Evolutionary conservation across 768 basidiomycete genomes (phyloP).

Genomic region (Lactarius quietus): DNA sequence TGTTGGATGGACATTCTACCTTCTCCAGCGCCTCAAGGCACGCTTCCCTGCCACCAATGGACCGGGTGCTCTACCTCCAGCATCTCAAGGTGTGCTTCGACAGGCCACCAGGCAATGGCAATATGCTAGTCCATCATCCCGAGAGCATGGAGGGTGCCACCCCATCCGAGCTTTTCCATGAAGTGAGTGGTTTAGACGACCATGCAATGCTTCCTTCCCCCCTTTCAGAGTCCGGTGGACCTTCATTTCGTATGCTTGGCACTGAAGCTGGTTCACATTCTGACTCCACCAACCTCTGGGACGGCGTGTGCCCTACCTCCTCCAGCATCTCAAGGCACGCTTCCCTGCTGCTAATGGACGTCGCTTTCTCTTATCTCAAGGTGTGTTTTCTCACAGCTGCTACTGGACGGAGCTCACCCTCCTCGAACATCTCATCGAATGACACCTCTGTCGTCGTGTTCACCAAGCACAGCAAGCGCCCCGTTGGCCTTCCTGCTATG

Average conservation of each 20-base stretch:
- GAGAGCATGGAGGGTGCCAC: not conserved
- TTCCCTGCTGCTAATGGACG: too few relatives aligned
- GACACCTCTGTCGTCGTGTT: slow-evolving; percentile 98
- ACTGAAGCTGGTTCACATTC: not conserved
- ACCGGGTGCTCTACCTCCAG: too few relatives aligned
- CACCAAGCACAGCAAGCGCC: slow-evolving; percentile 95
- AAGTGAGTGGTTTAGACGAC: too few relatives aligned
- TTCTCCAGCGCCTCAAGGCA: too few relatives aligned
- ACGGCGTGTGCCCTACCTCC: not conserved
- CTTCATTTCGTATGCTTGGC: not conserved
- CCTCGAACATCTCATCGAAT: too few relatives aligned
- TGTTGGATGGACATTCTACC: too few relatives aligned
- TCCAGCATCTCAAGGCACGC: too few relatives aligned
- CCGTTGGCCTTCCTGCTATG: slow-evolving; percentile 94
- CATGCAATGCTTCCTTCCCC: not conserved
- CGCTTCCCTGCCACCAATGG: too few relatives aligned
- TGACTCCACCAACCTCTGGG: not conserved
- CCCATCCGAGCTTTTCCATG: not conserved
- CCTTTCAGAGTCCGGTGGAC: not conserved
- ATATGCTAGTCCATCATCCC: not conserved
- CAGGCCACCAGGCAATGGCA: not conserved
- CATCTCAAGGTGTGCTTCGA: too few relatives aligned
- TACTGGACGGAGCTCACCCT: too few relatives aligned
- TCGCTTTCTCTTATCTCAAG: too few relatives aligned
- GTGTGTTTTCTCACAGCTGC: too few relatives aligned